Percentiles rank a stretch among this genome's conserved stretches.
Evolutionary conservation across 257 asterid genomes (phyloP).

Genomic region (Nicotiana knightiana): DNA sequence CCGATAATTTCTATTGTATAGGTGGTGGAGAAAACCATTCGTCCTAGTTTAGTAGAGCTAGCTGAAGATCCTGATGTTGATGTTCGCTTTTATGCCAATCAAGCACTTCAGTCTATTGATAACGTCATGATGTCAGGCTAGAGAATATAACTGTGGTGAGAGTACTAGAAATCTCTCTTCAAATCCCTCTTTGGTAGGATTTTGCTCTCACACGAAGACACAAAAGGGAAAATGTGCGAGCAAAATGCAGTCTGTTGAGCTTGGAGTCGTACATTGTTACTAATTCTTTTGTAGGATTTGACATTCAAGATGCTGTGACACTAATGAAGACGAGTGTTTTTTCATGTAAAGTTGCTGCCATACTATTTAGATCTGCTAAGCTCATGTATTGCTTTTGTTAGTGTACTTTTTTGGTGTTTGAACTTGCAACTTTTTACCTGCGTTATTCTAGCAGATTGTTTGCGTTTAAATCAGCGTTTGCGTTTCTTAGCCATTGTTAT

Average conservation of each 20-base stretch:
- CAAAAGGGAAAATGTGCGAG: background rate
- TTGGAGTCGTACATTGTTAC: slow-evolving; percentile 5
- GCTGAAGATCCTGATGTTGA: slow-evolving; percentile 70
- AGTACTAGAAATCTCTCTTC: slow-evolving; percentile 1
- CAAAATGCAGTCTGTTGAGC: background rate
- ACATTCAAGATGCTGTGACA: slow-evolving; percentile 3
- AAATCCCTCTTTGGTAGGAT: background rate
- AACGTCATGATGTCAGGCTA: slow-evolving; percentile 55
- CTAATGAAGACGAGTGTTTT: slow-evolving; percentile 9
- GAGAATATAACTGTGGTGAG: slow-evolving; percentile 1
- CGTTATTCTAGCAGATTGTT: background rate
- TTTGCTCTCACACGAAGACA: background rate
- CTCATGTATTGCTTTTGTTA: slow-evolving; percentile 5
- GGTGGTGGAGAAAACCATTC: slow-evolving; percentile 58
- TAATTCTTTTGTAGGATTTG: slow-evolving; percentile 6
- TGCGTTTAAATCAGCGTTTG: background rate
- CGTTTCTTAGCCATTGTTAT: background rate
- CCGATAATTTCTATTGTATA: background rate
- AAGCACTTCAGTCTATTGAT: slow-evolving; percentile 56
- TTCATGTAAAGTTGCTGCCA: background rate
- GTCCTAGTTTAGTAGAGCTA: slow-evolving; percentile 58
- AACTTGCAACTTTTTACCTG: background rate
- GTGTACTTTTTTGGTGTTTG: background rate
- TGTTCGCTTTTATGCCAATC: slow-evolving; percentile 57
- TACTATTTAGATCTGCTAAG: slow-evolving; percentile 1